Base-by-base conservation (phyloP, 116 monocot genomes). In the Thalassia testudinum region DNA sequence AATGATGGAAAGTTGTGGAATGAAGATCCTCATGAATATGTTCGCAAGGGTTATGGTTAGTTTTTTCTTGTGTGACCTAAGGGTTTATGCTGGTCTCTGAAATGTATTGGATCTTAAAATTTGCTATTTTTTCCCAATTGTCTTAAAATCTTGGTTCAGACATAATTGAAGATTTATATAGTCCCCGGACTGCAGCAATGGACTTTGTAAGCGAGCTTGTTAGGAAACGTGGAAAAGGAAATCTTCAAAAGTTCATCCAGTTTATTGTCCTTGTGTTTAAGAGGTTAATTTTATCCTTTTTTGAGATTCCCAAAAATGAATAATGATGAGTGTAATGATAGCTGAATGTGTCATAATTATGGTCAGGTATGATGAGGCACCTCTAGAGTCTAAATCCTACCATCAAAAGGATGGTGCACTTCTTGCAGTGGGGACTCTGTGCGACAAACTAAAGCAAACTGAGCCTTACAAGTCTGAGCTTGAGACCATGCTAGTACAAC, bases 21-120 rank as follows among this genome's bases (percentile, higher is more conserved):
- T 69, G 99, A 90, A 66, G 99, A 99, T 70, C 99, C 99, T 68
- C 90, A 99, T 68, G 99, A 99, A 61, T 99, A 90, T 73, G 90
- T 99, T 42, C 69, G 99, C 53, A 99, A 90, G 66, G 90, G 99
- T 37, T 90, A 99, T 71, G 99, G 99, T 99, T 47, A 72, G 69
- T 43, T 57, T 53, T 60, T 19, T 34, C n/a, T n/a, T n/a, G n/a
- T n/a, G n/a, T n/a, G n/a, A n/a, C n/a, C n/a, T n/a, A n/a, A n/a
- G n/a, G n/a, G n/a, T n/a, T n/a, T n/a, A n/a, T n/a, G n/a, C n/a
- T n/a, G n/a, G n/a, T n/a, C n/a, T n/a, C n/a, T n/a, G n/a, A n/a
- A n/a, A n/a, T n/a, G n/a, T n/a, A n/a, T n/a, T n/a, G n/a, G n/a
- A n/a, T n/a, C n/a, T n/a, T n/a, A n/a, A n/a, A n/a, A n/a, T n/a